Conservation (phyloP, 2,329 filamentous ascomycete genomes). For the Phaeosphaeria sp. region DNA sequence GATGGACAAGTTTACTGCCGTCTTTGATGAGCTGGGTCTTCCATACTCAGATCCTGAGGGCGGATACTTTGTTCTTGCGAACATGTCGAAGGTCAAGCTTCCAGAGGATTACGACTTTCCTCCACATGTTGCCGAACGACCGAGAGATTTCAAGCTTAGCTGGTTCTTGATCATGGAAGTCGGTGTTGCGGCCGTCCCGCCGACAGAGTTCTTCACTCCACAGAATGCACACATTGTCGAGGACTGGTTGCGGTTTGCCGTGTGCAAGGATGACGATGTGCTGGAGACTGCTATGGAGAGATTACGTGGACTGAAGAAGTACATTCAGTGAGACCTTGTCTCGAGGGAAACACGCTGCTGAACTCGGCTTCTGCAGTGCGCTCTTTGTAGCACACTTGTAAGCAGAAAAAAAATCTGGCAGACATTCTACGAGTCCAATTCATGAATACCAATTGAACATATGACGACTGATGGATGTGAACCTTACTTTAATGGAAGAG, state of each 20-base stretch:
- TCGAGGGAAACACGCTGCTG: neutral
- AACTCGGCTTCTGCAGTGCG: neutral
- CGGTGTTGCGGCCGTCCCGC: conserved; percentile 93
- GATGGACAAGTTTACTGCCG: conserved; percentile 82
- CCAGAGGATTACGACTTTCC: conserved; percentile 89
- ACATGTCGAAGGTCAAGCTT: conserved; percentile 85
- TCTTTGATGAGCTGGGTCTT: conserved; percentile 57
- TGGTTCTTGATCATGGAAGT: conserved; percentile 99
- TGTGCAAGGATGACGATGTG: conserved; percentile 93
- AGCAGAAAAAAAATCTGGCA: neutral
- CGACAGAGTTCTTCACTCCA: conserved; percentile 95
- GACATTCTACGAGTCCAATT: too few species aligned
- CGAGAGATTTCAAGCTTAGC: conserved; percentile 90
- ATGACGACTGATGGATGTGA: too few species aligned
- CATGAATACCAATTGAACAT: too few species aligned
- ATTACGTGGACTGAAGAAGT: conserved; percentile 58
- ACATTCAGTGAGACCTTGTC: conserved; percentile 47
- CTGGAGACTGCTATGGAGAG: conserved; percentile 59
- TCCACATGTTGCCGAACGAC: conserved; percentile 81
- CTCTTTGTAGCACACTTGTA: neutral
- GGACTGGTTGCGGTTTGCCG: conserved; percentile 92
- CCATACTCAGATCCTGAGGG: conserved; percentile 90
- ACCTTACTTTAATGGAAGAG: too few species aligned
- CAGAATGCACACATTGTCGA: conserved; percentile 83
- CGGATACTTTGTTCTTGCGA: conserved; percentile 96